Evolutionary conservation across 2,329 filamentous ascomycete species (phyloP), one percentile per base, ranked within the genome.

Genomic region (Cordyceps cateniannulata): DNA sequence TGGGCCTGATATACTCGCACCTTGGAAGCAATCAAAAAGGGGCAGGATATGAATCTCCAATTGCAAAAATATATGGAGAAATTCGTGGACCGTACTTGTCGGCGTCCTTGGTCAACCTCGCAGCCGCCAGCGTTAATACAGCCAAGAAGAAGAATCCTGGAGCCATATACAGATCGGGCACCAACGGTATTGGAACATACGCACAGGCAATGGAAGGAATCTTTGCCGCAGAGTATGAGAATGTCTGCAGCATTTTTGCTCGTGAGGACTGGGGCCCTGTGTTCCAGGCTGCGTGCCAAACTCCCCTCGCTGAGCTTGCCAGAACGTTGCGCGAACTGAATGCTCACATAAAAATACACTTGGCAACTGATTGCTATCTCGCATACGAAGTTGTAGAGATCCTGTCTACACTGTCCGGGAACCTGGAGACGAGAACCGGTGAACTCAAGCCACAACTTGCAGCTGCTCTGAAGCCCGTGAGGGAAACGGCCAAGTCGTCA

Each of bases 371-470:
- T 72, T 98, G 93, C 74, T 98, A 91, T 72, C 82, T 99, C 53
- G 92, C 92, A 8, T 99, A 96, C 72, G 95, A 99, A 71, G 90
- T 98, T 35, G 90, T 96, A 35, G 93, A 96, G 68, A 90, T 97
- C 63, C 85, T 98, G 51, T 90, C 91, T 0, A 83, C 83, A 14
- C 81, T 96, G 52, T 92, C 91, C 2, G 87, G 87, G 60, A 87
- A 88, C 44, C 78, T 99, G 4, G 93, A 96, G 64, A 83, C 84
- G 5, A 86, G 88, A 63, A 96, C 92, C 0, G 91, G 91, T 2
- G 91, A 96, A 69, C 81, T 97, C 62, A 96, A 96, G 71, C 80
- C 84, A 32, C 84, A 91, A 6, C 84, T 99, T 56, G 87, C 90
- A 5, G 91, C 96, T 59, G 90, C 91, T 9, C 78, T 98, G 16